Base-by-base conservation (phyloP, 768 basidiomycete genomes). In the Brasilioporus rufonigricans region DNA sequence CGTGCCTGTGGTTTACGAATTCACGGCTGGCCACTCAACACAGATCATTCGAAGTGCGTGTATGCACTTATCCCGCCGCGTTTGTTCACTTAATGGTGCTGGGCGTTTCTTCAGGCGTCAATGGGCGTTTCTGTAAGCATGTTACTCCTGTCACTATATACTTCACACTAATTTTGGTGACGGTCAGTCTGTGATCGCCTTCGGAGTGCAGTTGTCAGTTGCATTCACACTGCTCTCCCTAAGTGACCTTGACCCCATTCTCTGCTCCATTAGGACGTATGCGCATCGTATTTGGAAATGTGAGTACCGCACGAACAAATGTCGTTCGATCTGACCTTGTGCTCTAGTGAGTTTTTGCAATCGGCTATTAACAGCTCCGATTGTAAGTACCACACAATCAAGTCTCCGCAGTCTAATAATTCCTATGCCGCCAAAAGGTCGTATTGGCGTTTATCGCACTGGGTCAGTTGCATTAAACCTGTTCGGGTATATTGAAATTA, bases 241-340 rank as follows among this genome's bases (percentile, higher is more conserved):
- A 12, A 4, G 16, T 43, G n/a, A 53, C 39, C 19, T 48, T 48
- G 53, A 56, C 43, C 44, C 50, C 48, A 48, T 49, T 41, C 21
- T 23, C 38, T 23, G 11, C 60, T 27, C 21, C 26, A 50, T 50
- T 23, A 73, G 72, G 62, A 67, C 66, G 57, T 73, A 73, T 55
- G 73, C 72, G 13, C 66, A 73, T 58, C 73, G 72, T 27, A 65
- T 73, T 55, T 73, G 73, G 73, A 71, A 67, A 60, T 50, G 73
- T 73, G 51, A 60, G 73, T 55, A 19, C 52, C 19, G 2, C 12
- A 12, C 19, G 19, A 10, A 48, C 56, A 16, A 36, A 46, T 16
- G 11, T 13, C 41, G 12, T n/a, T 46, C 0, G 27, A 57, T 35
- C 45, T 56, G 27, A 54, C 48, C n/a, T 38, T 14, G 19, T 4